Evolutionary conservation across 805 yeast species (phyloP).

Genomic region (Kodamaea hsintzibuensis): DNA sequence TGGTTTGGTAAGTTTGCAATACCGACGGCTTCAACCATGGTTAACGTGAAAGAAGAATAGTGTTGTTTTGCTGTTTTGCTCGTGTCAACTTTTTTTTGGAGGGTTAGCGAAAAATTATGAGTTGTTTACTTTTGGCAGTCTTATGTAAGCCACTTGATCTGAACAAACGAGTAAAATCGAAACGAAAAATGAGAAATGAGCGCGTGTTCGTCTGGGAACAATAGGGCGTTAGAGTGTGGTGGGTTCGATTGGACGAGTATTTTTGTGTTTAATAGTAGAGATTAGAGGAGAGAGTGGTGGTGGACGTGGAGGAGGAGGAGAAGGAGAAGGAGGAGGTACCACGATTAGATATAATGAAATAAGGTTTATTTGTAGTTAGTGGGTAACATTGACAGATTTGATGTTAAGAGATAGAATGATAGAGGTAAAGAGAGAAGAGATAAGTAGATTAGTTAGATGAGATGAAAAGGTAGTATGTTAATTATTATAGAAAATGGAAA

Average conservation of each 20-base stretch:
- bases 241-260: neutral
- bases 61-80: constrained; percentile 8
- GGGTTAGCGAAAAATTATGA: constrained; percentile 8
- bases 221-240: neutral
- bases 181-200: neutral
- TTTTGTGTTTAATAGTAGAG: neutral
- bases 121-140: constrained; percentile 6
- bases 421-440: too few species aligned
- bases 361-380: too few species aligned
- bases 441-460: too few species aligned
- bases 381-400: too few species aligned
- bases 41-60: constrained; percentile 2
- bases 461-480: too few species aligned
- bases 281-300: neutral
- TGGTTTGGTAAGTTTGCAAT: constrained; percentile 74
- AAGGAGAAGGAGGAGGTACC: too few species aligned
- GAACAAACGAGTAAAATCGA: neutral
- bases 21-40: constrained; percentile 62
- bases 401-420: too few species aligned
- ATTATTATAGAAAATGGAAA: too few species aligned
- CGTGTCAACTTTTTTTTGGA: constrained; percentile 11
- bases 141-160: constrained; percentile 9
- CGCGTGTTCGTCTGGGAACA: constrained; percentile 5
- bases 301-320: too few species aligned
- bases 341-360: too few species aligned